Evolutionary conservation across 257 asterid species (phyloP).

Genomic region (Salvia hispanica): DNA sequence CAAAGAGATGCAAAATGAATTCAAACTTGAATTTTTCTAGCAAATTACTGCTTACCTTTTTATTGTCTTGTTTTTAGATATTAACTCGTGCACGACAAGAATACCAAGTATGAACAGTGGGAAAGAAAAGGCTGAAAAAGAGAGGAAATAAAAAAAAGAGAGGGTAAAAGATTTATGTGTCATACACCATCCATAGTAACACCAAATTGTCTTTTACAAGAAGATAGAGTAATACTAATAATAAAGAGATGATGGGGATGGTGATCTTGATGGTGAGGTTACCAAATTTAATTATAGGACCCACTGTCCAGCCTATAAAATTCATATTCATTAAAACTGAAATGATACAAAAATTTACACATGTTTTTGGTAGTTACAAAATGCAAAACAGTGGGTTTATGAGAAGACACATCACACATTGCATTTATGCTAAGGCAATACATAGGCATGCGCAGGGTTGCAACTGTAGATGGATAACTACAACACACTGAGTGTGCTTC

Average conservation of each 20-base stretch:
- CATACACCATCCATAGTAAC: background rate
- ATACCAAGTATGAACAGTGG: background rate
- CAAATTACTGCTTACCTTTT: background rate
- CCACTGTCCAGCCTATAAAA: background rate
- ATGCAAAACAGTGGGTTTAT: conserved; percentile 15
- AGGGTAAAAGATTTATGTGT: background rate
- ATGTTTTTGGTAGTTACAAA: background rate
- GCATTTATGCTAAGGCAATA: background rate
- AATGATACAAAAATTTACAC: conserved; percentile 18
- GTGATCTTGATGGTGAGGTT: conserved; percentile 34
- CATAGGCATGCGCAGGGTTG: conserved; percentile 30
- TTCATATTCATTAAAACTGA: background rate
- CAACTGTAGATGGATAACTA: conserved; percentile 31
- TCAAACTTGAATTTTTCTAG: too few species aligned
- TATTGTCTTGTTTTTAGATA: background rate
- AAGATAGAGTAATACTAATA: conserved; percentile 10
- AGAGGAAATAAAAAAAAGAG: background rate
- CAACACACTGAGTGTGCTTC: conserved; percentile 27
- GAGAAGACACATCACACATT: conserved; percentile 20
- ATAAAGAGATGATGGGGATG: conserved; percentile 24
- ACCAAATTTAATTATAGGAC: conserved; percentile 29
- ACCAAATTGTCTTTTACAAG: conserved; percentile 14
- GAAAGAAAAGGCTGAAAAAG: background rate
- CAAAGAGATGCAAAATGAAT: too few species aligned
- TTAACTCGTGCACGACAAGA: background rate